A percentile compares a stretch with the other conserved stretches of the same genome.
These are phyloP conservation scores for Pyrenochaeta sp. DNA, from an alignment of 2,329 filamentous ascomycete species.

Conservation along the genomic window DNA sequence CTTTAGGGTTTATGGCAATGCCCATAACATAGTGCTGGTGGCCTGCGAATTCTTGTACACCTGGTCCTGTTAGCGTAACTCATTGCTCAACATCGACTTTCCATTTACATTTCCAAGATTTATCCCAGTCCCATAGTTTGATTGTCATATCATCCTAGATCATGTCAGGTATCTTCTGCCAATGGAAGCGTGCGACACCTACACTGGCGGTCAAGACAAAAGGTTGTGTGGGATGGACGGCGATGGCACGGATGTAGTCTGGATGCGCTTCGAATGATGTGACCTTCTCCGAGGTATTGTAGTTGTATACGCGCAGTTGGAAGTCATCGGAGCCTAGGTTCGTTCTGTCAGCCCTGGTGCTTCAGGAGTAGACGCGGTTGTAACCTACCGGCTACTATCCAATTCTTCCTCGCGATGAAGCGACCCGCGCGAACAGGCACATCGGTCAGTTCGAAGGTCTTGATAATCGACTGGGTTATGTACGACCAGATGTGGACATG, in stretches of 20 bases:
- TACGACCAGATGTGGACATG: constrained; percentile 99
- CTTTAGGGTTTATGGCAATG: constrained; percentile 93
- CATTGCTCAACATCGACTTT: not conserved
- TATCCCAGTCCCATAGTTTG: constrained; percentile 99
- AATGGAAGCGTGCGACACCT: too few relatives aligned
- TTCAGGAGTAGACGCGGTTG: not conserved
- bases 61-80: constrained; percentile 33
- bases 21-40: constrained; percentile 98
- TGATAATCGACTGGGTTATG: constrained; percentile 79
- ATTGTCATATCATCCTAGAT: constrained; percentile 63
- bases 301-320: constrained; percentile 84
- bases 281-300: constrained; percentile 99
- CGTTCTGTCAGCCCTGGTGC: constrained; percentile 24
- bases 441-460: constrained; percentile 98
- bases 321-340: constrained; percentile 79
- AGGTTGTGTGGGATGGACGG: constrained; percentile 91
- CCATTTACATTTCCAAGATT: constrained; percentile 83
- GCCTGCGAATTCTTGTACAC: constrained; percentile 91
- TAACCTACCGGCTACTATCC: constrained; percentile 83
- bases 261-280: constrained; percentile 96
- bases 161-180: too few relatives aligned
- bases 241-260: constrained; percentile 97
- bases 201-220: constrained; percentile 91
- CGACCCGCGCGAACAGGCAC: constrained; percentile 96
- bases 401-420: constrained; percentile 98